Evolutionary conservation across 1,139 yeast species (phyloP).

Genomic region (Zygoascus hellenicus): DNA sequence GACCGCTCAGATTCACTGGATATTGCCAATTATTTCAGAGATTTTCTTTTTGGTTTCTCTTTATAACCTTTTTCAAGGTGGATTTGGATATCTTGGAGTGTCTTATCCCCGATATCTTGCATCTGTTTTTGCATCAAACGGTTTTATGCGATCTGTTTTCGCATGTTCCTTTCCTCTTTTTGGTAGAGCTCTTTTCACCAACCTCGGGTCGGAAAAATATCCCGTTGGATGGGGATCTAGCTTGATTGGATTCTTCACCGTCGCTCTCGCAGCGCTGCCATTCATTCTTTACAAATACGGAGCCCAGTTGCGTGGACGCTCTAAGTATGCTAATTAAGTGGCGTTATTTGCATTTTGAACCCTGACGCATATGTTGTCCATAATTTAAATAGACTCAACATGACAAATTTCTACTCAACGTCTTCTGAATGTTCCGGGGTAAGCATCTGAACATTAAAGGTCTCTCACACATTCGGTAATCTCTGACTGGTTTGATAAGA

Average conservation of each 20-base stretch:
- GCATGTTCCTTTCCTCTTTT: constrained; percentile 56
- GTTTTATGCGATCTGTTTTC: constrained; percentile 43
- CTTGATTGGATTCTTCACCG: constrained; percentile 42
- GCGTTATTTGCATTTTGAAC: too few species aligned
- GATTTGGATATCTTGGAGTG: constrained; percentile 63
- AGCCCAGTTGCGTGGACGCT: constrained; percentile 40
- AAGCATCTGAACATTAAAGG: too few species aligned
- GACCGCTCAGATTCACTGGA: constrained; percentile 70
- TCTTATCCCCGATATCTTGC: constrained; percentile 67
- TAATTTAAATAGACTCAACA: too few species aligned
- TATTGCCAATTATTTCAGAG: constrained; percentile 76
- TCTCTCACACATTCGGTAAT: too few species aligned
- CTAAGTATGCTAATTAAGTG: constrained; percentile 25
- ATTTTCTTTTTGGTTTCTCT: constrained; percentile 72
- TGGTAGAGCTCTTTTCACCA: constrained; percentile 44
- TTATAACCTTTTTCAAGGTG: constrained; percentile 68
- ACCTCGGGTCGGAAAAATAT: constrained; percentile 39
- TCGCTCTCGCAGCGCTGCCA: constrained; percentile 47
- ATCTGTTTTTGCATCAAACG: constrained; percentile 52
- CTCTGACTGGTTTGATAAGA: too few species aligned
- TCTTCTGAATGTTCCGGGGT: too few species aligned
- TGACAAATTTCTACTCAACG: too few species aligned
- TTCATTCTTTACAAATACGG: constrained; percentile 55
- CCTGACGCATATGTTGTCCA: too few species aligned
- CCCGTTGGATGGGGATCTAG: constrained; percentile 57